Evolutionary conservation across 192 early-diverging fungal genomes (phyloP).

Genomic region (Dimargaris verticillata): DNA sequence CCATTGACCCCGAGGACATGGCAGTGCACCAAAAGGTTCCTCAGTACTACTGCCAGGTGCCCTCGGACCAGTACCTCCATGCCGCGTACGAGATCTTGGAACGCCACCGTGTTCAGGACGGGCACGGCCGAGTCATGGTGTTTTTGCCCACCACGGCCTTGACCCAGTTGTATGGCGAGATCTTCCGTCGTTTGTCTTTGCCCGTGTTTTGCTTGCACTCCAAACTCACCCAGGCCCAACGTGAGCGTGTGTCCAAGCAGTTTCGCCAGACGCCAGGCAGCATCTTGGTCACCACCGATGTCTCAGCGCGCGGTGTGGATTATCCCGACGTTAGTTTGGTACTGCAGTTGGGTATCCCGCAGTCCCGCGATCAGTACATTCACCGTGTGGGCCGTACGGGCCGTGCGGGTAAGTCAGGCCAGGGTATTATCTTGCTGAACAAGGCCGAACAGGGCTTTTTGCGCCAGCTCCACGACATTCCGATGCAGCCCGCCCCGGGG

Average conservation of each 20-base stretch:
- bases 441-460: slow-evolving; percentile 68
- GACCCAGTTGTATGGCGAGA: slow-evolving; percentile 40
- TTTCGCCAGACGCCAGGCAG: slow-evolving; percentile 46
- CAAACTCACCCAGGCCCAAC: slow-evolving; percentile 51
- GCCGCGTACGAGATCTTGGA: slow-evolving; percentile 46
- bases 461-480: slow-evolving; percentile 35
- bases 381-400: slow-evolving; percentile 95
- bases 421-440: slow-evolving; percentile 64
- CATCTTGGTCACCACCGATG: slow-evolving; percentile 85
- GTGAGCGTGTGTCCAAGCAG: slow-evolving; percentile 46
- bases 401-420: slow-evolving; percentile 80
- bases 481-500: slow-evolving; percentile 31
- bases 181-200: slow-evolving; percentile 35
- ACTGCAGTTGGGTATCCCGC: slow-evolving; percentile 74
- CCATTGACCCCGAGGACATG: slow-evolving; percentile 67
- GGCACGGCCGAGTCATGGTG: slow-evolving; percentile 69
- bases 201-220: slow-evolving; percentile 60
- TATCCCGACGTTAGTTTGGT: slow-evolving; percentile 87
- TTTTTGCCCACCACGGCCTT: slow-evolving; percentile 64
- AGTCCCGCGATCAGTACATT: slow-evolving; percentile 74
- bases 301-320: slow-evolving; percentile 94
- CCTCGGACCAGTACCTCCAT: slow-evolving; percentile 41
- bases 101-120: slow-evolving; percentile 31
- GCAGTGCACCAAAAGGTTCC: slow-evolving; percentile 65
- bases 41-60: slow-evolving; percentile 56